Conservation (phyloP, 192 early-diverging fungal genomes). For the Backusella liffmaniae region DNA sequence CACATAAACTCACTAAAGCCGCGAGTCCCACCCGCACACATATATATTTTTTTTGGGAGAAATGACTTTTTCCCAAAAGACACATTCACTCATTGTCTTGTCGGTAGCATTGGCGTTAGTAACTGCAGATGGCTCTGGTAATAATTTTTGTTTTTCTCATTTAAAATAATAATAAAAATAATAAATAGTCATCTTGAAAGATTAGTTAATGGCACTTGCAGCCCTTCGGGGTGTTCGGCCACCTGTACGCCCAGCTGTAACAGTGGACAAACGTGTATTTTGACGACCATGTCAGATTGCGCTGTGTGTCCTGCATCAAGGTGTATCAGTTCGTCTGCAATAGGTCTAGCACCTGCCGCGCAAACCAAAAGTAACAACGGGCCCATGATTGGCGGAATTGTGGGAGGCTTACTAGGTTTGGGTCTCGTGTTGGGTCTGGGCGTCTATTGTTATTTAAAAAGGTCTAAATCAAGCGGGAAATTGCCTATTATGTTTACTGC, state of each 20-base stretch:
- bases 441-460: conserved; percentile 1
- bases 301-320: conserved; percentile 25
- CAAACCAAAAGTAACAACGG: background rate
- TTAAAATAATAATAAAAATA: conserved; percentile 3
- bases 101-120: background rate
- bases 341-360: background rate
- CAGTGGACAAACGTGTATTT: conserved; percentile 19
- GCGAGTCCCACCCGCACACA: background rate
- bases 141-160: background rate
- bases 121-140: background rate
- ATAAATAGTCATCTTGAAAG: conserved; percentile 12
- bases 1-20: background rate
- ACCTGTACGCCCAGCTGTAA: conserved; percentile 19
- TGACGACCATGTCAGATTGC: conserved; percentile 25
- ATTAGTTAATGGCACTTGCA: conserved; percentile 11
- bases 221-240: conserved; percentile 7
- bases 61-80: background rate
- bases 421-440: background rate
- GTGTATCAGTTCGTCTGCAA: conserved; percentile 19
- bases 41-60: background rate
- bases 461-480: background rate
- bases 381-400: conserved; percentile 10
- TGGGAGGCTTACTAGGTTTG: conserved; percentile 14
- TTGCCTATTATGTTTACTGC: conserved; percentile 3
- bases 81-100: background rate